Base-by-base conservation (phyloP, 441 rosid species). In the Populus hybrid region DNA sequence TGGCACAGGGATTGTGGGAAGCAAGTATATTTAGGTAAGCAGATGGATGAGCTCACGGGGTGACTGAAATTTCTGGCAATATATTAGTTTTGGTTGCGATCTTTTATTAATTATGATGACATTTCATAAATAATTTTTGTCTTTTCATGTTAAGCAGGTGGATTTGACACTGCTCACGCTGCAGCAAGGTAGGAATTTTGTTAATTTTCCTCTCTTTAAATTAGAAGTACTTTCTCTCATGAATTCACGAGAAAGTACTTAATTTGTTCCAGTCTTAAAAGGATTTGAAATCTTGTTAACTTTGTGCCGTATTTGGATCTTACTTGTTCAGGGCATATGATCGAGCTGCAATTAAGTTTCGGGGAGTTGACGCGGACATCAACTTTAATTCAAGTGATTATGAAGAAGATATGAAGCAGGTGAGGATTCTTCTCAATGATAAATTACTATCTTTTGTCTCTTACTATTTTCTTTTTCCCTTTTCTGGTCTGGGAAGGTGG, bases 301-400 rank as follows among this genome's bases (percentile, higher is more conserved):
- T 33, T 50, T 14, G 7, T n/a, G 9, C 69, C 45, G 38, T 64
- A n/a, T 64, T 36, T 61, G 63, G 72, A 31, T 38, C 12, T 65
- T 71, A 6, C 67, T 16, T 61, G 10, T 74, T 63, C 73, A 92
- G 99, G 85, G 97, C 99, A n/a, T 95, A 95, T 76, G 99, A 95
- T 85, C 87, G 94, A 84, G 99, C 98, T 36, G 99, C 99, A 72
- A 91, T 95, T 33, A 91, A 92, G 84, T 95, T 95, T 78, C 87
- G 99, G 81, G 99, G 99, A 50, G 90, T 86, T 72, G 97, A 88
- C 78, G 99, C 99, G n/a, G 99, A 95, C 87, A 93, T 95, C 76
- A 95, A 95, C 83, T 95, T 95, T 83, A 85, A 65, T 80, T 84
- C 89, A 1, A 84, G 82, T 35, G 99, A 95, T 82, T 95, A 95